These are phyloP conservation scores for Aspergillus cristatus DNA, from an alignment of 495 filamentous ascomycete genomes.

Conservation along the genomic window DNA sequence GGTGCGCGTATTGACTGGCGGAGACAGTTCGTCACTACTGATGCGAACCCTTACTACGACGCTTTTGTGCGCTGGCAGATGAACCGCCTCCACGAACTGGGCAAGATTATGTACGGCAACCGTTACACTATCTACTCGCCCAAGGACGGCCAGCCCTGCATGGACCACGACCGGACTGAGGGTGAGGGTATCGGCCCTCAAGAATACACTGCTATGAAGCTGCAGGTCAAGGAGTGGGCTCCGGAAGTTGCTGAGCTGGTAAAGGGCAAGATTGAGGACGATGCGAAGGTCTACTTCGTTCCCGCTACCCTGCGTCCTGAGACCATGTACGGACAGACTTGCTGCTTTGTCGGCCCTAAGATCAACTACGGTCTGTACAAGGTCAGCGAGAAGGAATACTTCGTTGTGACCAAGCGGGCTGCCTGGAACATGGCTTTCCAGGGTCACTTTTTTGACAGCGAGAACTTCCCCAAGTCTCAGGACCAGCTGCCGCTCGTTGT, in stretches of 20 bases:
- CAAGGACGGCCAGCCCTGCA: slow-evolving; percentile 94
- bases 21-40: slow-evolving; percentile 83
- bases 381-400: slow-evolving; percentile 74
- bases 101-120: slow-evolving; percentile 91
- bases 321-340: slow-evolving; percentile 97
- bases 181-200: slow-evolving; percentile 87
- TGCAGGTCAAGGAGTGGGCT: slow-evolving; percentile 82
- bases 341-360: slow-evolving; percentile 89
- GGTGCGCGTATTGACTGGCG: slow-evolving; percentile 89
- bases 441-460: slow-evolving; percentile 67
- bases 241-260: slow-evolving; percentile 58
- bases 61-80: slow-evolving; percentile 97
- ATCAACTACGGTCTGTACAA: slow-evolving; percentile 88
- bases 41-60: slow-evolving; percentile 96
- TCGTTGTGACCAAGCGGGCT: slow-evolving; percentile 73
- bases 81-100: slow-evolving; percentile 78
- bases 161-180: slow-evolving; percentile 90
- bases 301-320: slow-evolving; percentile 89
- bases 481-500: slow-evolving; percentile 44
- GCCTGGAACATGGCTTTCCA: slow-evolving; percentile 97
- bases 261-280: slow-evolving; percentile 68
- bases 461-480: slow-evolving; percentile 57
- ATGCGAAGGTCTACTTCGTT: slow-evolving; percentile 77
- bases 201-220: slow-evolving; percentile 87
- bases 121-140: slow-evolving; percentile 93